These are phyloP conservation scores for Tetracladium setigerum DNA, from an alignment of 495 filamentous ascomycete species.

Conservation along the genomic window DNA sequence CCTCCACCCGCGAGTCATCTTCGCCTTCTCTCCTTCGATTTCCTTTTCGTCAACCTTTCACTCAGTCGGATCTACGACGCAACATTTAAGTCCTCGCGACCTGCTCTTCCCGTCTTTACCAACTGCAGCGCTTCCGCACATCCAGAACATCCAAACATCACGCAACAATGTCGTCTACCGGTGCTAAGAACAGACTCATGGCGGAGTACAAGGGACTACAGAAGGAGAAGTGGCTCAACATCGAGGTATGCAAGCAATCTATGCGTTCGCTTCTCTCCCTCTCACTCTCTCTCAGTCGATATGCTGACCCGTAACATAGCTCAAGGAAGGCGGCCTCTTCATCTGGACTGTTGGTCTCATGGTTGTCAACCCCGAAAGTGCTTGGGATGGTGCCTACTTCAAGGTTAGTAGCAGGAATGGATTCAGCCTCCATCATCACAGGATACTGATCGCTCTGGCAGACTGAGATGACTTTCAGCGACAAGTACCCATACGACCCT, in stretches of 20 bases:
- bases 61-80: too few species aligned
- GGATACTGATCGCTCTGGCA: constrained; percentile 17
- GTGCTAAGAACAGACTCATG: constrained; percentile 77
- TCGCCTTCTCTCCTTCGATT: too few species aligned
- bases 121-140: too few species aligned
- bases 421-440: background rate
- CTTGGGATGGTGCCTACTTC: constrained; percentile 91
- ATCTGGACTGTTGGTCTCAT: constrained; percentile 84
- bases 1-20: too few species aligned
- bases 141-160: too few species aligned
- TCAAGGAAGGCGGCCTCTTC: constrained; percentile 69
- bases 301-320: constrained; percentile 30
- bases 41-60: too few species aligned
- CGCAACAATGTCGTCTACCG: constrained; percentile 4
- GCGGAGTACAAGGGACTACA: constrained; percentile 76
- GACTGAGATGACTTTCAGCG: constrained; percentile 78
- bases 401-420: constrained; percentile 38
- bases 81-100: too few species aligned
- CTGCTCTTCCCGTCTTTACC: too few species aligned
- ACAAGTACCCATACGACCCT: constrained; percentile 87
- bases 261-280: background rate
- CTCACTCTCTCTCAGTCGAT: background rate
- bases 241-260: constrained; percentile 50
- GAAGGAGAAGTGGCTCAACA: constrained; percentile 89
- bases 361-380: constrained; percentile 83